Base-by-base conservation (phyloP, 768 basidiomycete genomes). In the Rhodotorula toruloides region DNA sequence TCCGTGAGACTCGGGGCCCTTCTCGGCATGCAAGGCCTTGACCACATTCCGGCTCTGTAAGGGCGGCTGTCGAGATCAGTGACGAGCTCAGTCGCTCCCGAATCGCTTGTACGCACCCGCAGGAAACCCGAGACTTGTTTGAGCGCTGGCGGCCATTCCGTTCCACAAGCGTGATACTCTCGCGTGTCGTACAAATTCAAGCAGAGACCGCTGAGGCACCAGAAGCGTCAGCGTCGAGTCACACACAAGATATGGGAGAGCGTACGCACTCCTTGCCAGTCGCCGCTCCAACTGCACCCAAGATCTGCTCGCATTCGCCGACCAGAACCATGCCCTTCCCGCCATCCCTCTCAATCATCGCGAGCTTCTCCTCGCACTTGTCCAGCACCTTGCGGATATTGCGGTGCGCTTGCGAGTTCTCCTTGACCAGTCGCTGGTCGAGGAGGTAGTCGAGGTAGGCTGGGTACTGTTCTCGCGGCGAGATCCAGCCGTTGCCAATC, bases 401-500 rank as follows among this genome's bases (percentile, higher is more conserved):
- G 72, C 84, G 85, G 78, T 86, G 90, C 49, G 80, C 79, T 86
- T 84, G 81, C 4, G 88, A 84, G 40, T 84, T 84, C 72, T 83
- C 81, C 71, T 87, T 86, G 55, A 98, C 77, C 37, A 97, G 77
- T 3, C 87, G 86, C 47, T 87, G 84, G 74, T 88, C 86, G 49
- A 61, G 60, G 48, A 69, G 55, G 37, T 86, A 98, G 67, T 93
- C 90, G 46, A 91, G 79, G 76, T 90, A 98, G 19, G 91, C 82
- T 19, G 89, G 86, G 76, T 97, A 99, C 79, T 99, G 96, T 58
- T 82, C 81, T 36, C 84, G 83, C 0, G 86, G 86, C 76, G 97
- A 93, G 50, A 96, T 94, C 96, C 96, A 99, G 4, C 93, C 94
- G 76, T 98, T 98, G 27, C 96, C 96, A 47, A 99, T 96, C 0